A percentile compares a stretch with the other conserved stretches of the same genome.
Conservation (phyloP, 768 basidiomycete species). For the Pisolithus tinctorius region DNA sequence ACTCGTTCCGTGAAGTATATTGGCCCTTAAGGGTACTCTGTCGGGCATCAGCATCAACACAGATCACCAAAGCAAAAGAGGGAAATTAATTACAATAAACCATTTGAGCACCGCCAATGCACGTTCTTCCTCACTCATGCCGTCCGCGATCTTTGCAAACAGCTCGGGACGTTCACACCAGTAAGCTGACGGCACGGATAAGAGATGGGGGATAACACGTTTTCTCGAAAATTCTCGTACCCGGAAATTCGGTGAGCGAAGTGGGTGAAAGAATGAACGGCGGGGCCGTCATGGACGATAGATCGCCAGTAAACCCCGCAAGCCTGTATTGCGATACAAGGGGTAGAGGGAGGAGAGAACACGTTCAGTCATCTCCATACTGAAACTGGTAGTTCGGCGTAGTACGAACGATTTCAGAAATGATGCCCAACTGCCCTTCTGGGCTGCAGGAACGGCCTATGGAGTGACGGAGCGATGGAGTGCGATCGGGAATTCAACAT, state of each 20-base stretch:
- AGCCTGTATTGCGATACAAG: conserved; percentile 39
- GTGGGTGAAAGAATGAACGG: conserved; percentile 90
- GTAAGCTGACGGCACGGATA: conserved; percentile 52
- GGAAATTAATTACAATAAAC: conserved; percentile 67
- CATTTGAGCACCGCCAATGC: conserved; percentile 81
- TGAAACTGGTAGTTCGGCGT: background rate
- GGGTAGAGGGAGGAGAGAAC: background rate
- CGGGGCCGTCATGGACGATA: conserved; percentile 78
- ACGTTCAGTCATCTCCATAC: conserved; percentile 3
- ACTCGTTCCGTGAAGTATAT: conserved; percentile 91
- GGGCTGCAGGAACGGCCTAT: conserved; percentile 71
- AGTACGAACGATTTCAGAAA: conserved; percentile 82
- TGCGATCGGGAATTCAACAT: conserved; percentile 24
- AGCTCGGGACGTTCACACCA: conserved; percentile 94
- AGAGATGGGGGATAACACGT: background rate
- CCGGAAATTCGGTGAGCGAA: conserved; percentile 88
- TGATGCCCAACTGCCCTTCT: conserved; percentile 82
- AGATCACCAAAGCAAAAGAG: background rate
- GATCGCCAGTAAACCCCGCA: conserved; percentile 81
- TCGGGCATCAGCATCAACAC: conserved; percentile 2
- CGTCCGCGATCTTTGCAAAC: conserved; percentile 82
- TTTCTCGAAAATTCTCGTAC: conserved; percentile 33
- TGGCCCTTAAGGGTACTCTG: conserved; percentile 92
- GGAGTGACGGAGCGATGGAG: conserved; percentile 13
- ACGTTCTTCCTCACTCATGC: conserved; percentile 64